These are phyloP conservation scores for Pseudohalonectria lignicola DNA, from an alignment of 2,329 filamentous ascomycete species.

Conservation along the genomic window DNA sequence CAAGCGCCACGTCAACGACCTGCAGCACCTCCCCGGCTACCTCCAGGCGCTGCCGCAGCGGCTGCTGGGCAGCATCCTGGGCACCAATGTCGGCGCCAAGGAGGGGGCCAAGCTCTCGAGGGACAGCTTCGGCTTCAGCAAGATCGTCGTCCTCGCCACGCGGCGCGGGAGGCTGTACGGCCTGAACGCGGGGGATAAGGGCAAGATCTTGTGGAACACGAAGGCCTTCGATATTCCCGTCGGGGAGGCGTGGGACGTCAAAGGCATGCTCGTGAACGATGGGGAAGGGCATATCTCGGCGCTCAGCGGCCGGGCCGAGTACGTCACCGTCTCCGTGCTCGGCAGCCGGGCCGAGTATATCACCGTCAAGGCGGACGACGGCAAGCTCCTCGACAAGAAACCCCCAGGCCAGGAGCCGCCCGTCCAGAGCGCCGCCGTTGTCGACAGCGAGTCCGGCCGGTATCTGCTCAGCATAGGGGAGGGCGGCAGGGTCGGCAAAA, in stretches of 20 bases:
- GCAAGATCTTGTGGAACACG: constrained; percentile 65
- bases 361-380: constrained; percentile 40
- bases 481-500: constrained; percentile 34
- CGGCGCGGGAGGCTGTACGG: constrained; percentile 69
- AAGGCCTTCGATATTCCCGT: constrained; percentile 47
- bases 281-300: constrained; percentile 45
- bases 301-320: constrained; percentile 49
- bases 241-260: constrained; percentile 52
- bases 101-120: constrained; percentile 35
- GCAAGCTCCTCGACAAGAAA: constrained; percentile 31
- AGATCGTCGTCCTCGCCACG: constrained; percentile 72
- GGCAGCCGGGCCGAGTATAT: constrained; percentile 51
- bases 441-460: constrained; percentile 39
- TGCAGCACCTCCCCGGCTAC: constrained; percentile 66
- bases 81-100: constrained; percentile 33
- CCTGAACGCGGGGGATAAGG: constrained; percentile 65
- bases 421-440: constrained; percentile 33
- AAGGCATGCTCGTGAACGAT: constrained; percentile 54
- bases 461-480: constrained; percentile 42
- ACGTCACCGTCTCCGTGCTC: constrained; percentile 46
- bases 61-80: constrained; percentile 53
- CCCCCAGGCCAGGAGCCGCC: background rate
- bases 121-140: constrained; percentile 81
- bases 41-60: constrained; percentile 57
- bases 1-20: constrained; percentile 67